Percentiles rank a stretch among this genome's conserved stretches.
Conservation (phyloP, 2,329 filamentous ascomycete genomes). For the Furcasterigmium sp. region DNA sequence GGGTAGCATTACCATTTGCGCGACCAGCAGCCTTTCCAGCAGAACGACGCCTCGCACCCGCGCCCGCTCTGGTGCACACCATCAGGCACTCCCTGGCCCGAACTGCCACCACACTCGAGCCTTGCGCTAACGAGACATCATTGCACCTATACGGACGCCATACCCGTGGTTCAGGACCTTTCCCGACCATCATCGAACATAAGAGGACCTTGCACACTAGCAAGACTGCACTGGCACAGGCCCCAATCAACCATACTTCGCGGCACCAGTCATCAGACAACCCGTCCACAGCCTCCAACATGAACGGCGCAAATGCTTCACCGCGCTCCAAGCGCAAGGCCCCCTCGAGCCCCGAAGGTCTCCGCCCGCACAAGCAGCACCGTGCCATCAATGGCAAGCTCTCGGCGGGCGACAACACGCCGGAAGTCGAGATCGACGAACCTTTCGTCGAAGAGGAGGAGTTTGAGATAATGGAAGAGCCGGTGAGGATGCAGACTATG, state of each 20-base stretch:
- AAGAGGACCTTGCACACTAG: too few relatives aligned
- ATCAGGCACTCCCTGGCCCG: background rate
- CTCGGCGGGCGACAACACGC: conserved; percentile 44
- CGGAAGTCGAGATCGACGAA: conserved; percentile 26
- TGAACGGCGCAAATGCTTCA: conserved; percentile 37
- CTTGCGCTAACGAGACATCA: background rate
- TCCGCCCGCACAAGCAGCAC: conserved; percentile 34
- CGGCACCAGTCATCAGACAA: too few relatives aligned
- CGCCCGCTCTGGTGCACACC: background rate
- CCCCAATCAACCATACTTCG: too few relatives aligned
- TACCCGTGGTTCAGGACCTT: background rate
- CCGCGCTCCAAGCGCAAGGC: conserved; percentile 49
- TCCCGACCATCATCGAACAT: too few relatives aligned
- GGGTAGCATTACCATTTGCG: background rate
- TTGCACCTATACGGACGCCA: background rate
- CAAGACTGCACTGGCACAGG: too few relatives aligned
- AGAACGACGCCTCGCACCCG: background rate
- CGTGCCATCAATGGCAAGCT: conserved; percentile 40
- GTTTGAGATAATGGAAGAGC: conserved; percentile 32
- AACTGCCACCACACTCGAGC: background rate
- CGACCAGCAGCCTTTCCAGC: background rate
- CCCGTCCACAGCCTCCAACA: conserved; percentile 16
- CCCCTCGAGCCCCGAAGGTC: conserved; percentile 32
- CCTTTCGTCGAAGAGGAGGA: conserved; percentile 22
- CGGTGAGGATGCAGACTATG: conserved; percentile 14